A percentile compares a stretch with the other conserved stretches of the same genome.
phyloP scores from a whole-genome alignment of 352 stramenopile genomes.

The Phytopythium kandeliae region DNA sequence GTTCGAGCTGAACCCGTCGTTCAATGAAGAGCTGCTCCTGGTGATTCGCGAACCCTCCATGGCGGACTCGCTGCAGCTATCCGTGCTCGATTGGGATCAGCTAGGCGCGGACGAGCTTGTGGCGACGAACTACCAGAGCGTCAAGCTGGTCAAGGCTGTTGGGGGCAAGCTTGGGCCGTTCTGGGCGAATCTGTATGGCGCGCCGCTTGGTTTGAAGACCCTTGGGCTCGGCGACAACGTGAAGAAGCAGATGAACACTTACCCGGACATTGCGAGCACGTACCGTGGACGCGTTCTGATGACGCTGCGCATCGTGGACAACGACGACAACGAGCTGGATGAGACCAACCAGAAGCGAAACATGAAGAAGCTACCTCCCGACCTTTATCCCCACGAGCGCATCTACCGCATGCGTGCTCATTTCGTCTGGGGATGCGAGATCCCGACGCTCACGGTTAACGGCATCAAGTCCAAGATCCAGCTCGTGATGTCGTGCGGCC shows the following conservation, averaged over 20 bases:
- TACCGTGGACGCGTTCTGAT: conserved; percentile 83
- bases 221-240: conserved; percentile 51
- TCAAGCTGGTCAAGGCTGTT: conserved; percentile 69
- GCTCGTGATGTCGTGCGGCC: conserved; percentile 55
- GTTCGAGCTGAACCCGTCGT: conserved; percentile 57
- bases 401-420: conserved; percentile 73
- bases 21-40: conserved; percentile 78
- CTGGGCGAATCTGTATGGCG: conserved; percentile 80
- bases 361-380: conserved; percentile 51
- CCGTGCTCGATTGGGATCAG: conserved; percentile 76
- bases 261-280: conserved; percentile 72
- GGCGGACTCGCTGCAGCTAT: conserved; percentile 67
- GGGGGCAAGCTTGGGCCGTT: conserved; percentile 46
- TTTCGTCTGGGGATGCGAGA: conserved; percentile 69
- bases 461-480: conserved; percentile 78
- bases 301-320: conserved; percentile 61
- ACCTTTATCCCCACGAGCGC: conserved; percentile 50
- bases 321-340: conserved; percentile 66
- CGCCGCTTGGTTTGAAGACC: conserved; percentile 48
- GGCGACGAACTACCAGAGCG: conserved; percentile 59
- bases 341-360: conserved; percentile 84
- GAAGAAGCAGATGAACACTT: conserved; percentile 85
- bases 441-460: conserved; percentile 69
- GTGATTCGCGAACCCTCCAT: conserved; percentile 76
- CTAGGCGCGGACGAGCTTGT: conserved; percentile 71